Evolutionary conservation across 148 eudicot species (phyloP).

Genomic region (Oxyria digyna): DNA sequence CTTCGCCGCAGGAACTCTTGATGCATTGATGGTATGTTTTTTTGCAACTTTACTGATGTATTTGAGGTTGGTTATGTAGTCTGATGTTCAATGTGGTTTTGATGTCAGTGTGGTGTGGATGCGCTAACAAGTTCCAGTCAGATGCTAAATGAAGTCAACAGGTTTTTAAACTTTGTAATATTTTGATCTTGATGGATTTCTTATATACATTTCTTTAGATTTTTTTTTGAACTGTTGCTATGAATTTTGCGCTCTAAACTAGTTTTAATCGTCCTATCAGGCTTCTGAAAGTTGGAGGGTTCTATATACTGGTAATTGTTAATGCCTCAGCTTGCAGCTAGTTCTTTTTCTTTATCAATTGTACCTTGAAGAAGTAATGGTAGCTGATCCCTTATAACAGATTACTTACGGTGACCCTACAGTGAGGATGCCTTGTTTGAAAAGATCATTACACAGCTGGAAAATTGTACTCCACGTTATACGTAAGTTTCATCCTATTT

Average conservation of each 20-base stretch:
- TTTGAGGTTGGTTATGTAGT: neutral
- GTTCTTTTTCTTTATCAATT: neutral
- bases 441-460: conserved; percentile 58
- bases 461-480: conserved; percentile 52
- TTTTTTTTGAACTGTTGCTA: neutral
- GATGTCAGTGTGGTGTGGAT: conserved; percentile 63
- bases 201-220: neutral
- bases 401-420: conserved; percentile 91
- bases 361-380: neutral
- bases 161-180: conserved; percentile 37
- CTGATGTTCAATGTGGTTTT: conserved; percentile 8
- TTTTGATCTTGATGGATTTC: neutral
- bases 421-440: conserved; percentile 62
- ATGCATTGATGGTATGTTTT: conserved; percentile 78
- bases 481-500: conserved; percentile 61
- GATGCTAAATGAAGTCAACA: conserved; percentile 94
- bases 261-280: conserved; percentile 30
- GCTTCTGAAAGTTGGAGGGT: conserved; percentile 89
- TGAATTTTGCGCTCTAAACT: conserved; percentile 9
- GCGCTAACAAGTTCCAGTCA: conserved; percentile 71
- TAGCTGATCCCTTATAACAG: conserved; percentile 26
- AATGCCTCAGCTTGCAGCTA: conserved; percentile 9
- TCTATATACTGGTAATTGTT: conserved; percentile 72
- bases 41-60: neutral
- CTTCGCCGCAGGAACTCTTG: conserved; percentile 90